These are phyloP conservation scores for Fusarium neocosmosporiellum DNA, from an alignment of 2,329 filamentous ascomycete species.

Conservation along the genomic window DNA sequence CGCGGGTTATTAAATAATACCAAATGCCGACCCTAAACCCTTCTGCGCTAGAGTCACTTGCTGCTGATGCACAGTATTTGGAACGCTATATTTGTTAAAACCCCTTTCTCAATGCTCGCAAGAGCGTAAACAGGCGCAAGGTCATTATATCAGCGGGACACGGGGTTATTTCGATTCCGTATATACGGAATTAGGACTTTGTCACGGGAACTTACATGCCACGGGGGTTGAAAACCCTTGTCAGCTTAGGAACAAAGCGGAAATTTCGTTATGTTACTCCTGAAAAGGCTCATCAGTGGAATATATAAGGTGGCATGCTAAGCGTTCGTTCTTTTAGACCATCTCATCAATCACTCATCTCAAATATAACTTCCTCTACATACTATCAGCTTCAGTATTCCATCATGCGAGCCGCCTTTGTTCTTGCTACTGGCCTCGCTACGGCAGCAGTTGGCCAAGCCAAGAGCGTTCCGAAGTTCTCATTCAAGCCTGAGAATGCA, in stretches of 20 bases:
- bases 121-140: not conserved
- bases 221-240: not conserved
- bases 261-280: not conserved
- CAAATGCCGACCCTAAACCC: no score
- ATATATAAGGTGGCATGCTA: not conserved
- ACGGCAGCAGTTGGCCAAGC: not conserved
- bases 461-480: not conserved
- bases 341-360: not conserved
- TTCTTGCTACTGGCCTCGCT: not conserved
- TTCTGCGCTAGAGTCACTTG: no score
- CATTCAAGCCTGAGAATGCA: not conserved
- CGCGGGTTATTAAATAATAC: no score
- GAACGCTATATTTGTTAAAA: no score
- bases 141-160: not conserved
- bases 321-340: not conserved
- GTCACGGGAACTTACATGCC: not conserved
- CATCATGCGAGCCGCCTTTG: not conserved
- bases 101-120: not conserved
- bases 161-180: not conserved
- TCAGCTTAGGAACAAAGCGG: not conserved
- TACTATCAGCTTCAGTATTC: not conserved
- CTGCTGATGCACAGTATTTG: no score
- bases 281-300: not conserved
- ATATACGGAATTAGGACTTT: not conserved
- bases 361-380: not conserved